phyloP scores from a whole-genome alignment of 2,329 filamentous ascomycete genomes.

The Penicillium sp. region DNA sequence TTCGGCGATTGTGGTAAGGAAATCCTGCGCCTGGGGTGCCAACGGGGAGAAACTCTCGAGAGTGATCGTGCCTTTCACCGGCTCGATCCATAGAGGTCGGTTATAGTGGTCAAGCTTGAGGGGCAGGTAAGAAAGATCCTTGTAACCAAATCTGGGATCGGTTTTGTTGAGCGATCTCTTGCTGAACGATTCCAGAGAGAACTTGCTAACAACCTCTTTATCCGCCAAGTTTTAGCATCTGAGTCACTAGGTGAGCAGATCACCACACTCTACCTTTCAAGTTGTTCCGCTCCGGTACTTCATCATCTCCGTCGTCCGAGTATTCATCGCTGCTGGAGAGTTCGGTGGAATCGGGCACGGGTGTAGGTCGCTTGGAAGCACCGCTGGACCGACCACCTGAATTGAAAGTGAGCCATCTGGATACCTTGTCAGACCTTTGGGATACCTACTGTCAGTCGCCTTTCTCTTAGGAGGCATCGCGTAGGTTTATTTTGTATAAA shows the following conservation, averaged over 20 bases:
- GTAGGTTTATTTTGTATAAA: background rate
- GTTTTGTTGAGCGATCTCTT: constrained; percentile 44
- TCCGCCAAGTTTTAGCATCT: constrained; percentile 23
- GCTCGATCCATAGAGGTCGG: constrained; percentile 92
- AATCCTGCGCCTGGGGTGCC: constrained; percentile 85
- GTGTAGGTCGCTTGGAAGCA: constrained; percentile 50
- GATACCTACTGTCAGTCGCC: constrained; percentile 54
- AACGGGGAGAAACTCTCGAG: constrained; percentile 91
- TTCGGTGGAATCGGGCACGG: constrained; percentile 44
- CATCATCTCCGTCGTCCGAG: constrained; percentile 54
- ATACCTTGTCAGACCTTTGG: constrained; percentile 20
- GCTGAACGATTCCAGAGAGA: constrained; percentile 54
- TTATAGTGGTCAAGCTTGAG: constrained; percentile 88
- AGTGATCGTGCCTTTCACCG: constrained; percentile 80
- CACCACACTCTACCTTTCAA: constrained; percentile 44
- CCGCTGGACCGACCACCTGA: constrained; percentile 47
- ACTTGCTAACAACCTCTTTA: constrained; percentile 52
- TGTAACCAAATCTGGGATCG: constrained; percentile 60
- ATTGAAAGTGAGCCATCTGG: constrained; percentile 28
- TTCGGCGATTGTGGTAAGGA: constrained; percentile 93
- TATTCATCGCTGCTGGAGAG: constrained; percentile 60
- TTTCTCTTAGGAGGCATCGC: constrained; percentile 72
- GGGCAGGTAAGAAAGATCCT: constrained; percentile 78
- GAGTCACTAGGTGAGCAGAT: constrained; percentile 10
- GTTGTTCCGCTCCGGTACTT: constrained; percentile 48